phyloP scores from a whole-genome alignment of 1,284 basidiomycete species.

The Neolentinus lepideus region DNA sequence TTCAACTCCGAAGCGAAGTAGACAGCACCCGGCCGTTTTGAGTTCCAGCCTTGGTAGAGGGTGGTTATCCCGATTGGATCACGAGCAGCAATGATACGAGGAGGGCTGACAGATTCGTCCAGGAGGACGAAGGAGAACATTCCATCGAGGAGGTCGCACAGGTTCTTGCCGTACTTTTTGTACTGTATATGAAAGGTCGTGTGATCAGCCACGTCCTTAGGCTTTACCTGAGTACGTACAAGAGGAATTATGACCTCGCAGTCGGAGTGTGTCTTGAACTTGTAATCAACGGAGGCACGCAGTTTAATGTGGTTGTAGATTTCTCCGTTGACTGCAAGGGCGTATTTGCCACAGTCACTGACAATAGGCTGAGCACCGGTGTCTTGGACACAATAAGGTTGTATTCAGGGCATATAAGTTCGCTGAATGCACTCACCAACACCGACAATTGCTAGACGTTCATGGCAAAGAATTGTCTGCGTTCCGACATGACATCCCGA shows the following conservation, averaged over 20 bases:
- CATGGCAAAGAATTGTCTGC: constrained; percentile 79
- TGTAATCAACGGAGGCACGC: constrained; percentile 60
- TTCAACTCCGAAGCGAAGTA: constrained; percentile 98
- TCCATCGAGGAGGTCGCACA: constrained; percentile 86
- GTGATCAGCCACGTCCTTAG: neutral
- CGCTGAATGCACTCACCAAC: constrained; percentile 71
- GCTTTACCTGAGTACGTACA: constrained; percentile 36
- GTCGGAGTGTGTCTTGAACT: constrained; percentile 97
- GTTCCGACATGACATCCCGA: constrained; percentile 87
- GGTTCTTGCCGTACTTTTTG: constrained; percentile 69
- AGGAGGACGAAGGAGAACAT: constrained; percentile 99
- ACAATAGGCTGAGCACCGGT: constrained; percentile 95
- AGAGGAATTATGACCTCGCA: constrained; percentile 96
- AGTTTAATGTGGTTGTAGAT: constrained; percentile 97
- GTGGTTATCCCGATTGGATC: constrained; percentile 99
- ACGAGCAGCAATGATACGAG: constrained; percentile 90
- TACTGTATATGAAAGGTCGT: constrained; percentile 49
- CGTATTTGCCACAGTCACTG: constrained; percentile 80
- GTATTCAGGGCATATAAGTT: neutral
- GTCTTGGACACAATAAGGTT: constrained; percentile 41
- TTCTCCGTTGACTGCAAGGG: constrained; percentile 96
- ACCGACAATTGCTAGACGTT: constrained; percentile 95
- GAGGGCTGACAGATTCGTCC: constrained; percentile 86
- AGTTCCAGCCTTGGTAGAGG: constrained; percentile 94
- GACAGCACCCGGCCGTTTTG: constrained; percentile 75